Percentiles rank a stretch among this genome's conserved stretches.
Conservation (phyloP, 305 asterid genomes). For the Fraxinus platypoda region DNA sequence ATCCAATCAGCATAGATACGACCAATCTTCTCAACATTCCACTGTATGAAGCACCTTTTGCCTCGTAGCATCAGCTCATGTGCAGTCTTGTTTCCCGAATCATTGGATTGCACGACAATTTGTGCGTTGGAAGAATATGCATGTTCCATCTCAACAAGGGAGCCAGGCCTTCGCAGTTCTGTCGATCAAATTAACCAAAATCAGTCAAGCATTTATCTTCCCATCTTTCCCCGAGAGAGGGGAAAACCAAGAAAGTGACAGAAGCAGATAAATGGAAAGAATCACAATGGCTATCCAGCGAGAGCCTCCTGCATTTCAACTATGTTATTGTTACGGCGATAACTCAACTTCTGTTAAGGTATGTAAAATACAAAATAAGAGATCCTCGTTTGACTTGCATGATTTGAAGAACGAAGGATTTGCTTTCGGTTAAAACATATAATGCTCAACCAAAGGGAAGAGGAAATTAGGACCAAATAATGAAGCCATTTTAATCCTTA, state of each 20-base stretch:
- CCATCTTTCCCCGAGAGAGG: background rate
- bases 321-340: background rate
- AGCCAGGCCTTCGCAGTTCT: conserved; percentile 32
- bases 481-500: background rate
- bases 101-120: conserved; percentile 18
- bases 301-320: background rate
- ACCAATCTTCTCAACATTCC: conserved; percentile 37
- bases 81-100: conserved; percentile 18
- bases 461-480: background rate
- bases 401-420: background rate
- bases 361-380: background rate
- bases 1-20: conserved; percentile 61
- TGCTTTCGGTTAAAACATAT: background rate
- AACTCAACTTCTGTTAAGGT: background rate
- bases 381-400: background rate
- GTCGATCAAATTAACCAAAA: conserved; percentile 26
- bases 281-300: background rate
- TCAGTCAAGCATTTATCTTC: conserved; percentile 12
- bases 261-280: background rate
- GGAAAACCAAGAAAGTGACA: background rate
- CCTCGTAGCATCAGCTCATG: conserved; percentile 22
- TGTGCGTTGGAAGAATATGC: background rate
- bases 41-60: conserved; percentile 19
- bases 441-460: background rate
- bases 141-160: conserved; percentile 5